A percentile compares a stretch with the other conserved stretches of the same genome.
Conservation (phyloP, 306 rosid species). For the Trifolium dubium region DNA sequence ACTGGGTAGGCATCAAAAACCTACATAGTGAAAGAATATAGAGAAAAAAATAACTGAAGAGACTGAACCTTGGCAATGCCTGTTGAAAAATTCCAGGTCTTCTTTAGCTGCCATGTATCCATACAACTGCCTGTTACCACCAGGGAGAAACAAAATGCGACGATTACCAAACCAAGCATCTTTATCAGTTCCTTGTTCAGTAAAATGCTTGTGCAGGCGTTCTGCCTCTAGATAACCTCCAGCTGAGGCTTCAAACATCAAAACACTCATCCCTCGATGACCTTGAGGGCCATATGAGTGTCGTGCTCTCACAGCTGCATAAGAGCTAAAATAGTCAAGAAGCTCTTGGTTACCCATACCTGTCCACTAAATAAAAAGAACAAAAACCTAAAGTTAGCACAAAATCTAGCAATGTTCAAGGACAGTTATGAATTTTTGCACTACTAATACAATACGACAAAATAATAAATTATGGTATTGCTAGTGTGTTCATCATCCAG, state of each 20-base stretch:
- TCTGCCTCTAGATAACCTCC: slow-evolving; percentile 84
- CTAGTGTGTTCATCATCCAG: background rate
- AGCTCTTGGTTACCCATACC: slow-evolving; percentile 93
- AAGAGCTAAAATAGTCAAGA: slow-evolving; percentile 63
- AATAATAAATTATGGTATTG: slow-evolving; percentile 2
- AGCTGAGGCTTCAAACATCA: slow-evolving; percentile 85
- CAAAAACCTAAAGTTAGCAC: slow-evolving; percentile 31
- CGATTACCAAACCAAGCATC: slow-evolving; percentile 61
- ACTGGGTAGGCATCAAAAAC: background rate
- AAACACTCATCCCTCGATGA: slow-evolving; percentile 85
- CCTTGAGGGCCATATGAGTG: slow-evolving; percentile 93
- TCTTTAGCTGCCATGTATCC: slow-evolving; percentile 79
- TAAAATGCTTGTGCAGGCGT: slow-evolving; percentile 75
- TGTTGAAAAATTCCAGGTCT: slow-evolving; percentile 71
- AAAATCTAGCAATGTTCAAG: slow-evolving; percentile 3
- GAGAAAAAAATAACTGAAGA: slow-evolving; percentile 24
- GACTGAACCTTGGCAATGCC: slow-evolving; percentile 74
- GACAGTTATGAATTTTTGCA: slow-evolving; percentile 24
- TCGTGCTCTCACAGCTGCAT: slow-evolving; percentile 63
- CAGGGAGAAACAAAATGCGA: slow-evolving; percentile 49
- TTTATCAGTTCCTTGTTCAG: slow-evolving; percentile 68
- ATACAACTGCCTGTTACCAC: slow-evolving; percentile 79
- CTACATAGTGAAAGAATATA: slow-evolving; percentile 7
- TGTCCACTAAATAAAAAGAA: slow-evolving; percentile 54
- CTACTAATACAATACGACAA: background rate